These are phyloP conservation scores for Prototheca wickerhamii DNA, from an alignment of 163 green algal species.

Conservation along the genomic window DNA sequence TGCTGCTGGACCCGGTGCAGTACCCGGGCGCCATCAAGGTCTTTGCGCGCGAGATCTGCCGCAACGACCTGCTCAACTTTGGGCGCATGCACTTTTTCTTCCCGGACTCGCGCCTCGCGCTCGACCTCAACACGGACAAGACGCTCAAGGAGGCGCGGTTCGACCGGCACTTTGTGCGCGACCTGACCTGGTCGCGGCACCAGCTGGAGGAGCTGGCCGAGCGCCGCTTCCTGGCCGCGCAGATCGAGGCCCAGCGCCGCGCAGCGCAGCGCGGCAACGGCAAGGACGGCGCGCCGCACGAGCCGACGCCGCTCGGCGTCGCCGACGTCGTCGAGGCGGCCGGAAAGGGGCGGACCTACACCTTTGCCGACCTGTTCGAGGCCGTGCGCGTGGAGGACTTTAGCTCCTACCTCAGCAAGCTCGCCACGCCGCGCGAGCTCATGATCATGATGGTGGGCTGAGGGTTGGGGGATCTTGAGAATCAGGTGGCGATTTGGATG, in stretches of 20 bases:
- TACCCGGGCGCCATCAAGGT: constrained; percentile 78
- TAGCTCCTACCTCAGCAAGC: constrained; percentile 64
- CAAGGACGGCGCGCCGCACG: background rate
- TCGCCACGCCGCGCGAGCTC: constrained; percentile 77
- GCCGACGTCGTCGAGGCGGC: background rate
- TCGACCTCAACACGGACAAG: constrained; percentile 84
- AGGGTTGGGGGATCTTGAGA: background rate
- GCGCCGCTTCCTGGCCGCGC: constrained; percentile 69
- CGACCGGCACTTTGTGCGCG: constrained; percentile 82
- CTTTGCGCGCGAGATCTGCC: constrained; percentile 75
- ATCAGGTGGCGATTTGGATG: background rate
- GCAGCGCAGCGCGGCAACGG: background rate
- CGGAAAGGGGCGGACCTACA: background rate
- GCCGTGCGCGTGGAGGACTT: constrained; percentile 81
- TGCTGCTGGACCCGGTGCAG: constrained; percentile 70
- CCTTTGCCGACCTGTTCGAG: constrained; percentile 79
- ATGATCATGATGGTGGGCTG: constrained; percentile 79
- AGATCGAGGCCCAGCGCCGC: constrained; percentile 26
- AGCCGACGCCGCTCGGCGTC: no score
- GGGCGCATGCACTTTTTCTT: constrained; percentile 50
- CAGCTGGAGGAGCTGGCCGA: constrained; percentile 87
- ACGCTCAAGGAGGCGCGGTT: constrained; percentile 73
- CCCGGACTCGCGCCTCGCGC: constrained; percentile 70
- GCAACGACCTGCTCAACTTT: constrained; percentile 90
- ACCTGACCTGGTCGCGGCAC: constrained; percentile 78